A percentile compares a stretch with the other conserved stretches of the same genome.
Conservation (phyloP, 306 rosid genomes). For the Glycyrrhiza uralensis region DNA sequence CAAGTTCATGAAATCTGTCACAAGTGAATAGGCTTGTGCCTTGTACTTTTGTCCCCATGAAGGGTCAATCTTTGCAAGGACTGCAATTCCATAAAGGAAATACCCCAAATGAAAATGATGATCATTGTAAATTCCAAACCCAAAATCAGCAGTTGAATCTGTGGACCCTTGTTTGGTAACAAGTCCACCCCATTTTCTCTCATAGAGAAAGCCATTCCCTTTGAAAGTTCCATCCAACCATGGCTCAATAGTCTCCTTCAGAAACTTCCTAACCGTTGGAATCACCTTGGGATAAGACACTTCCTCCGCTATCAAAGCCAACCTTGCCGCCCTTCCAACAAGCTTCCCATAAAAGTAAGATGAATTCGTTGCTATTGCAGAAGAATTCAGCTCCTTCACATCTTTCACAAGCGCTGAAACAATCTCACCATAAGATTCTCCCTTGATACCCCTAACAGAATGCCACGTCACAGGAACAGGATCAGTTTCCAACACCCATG, state of each 20-base stretch:
- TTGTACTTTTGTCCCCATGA: constrained; percentile 73
- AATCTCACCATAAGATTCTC: constrained; percentile 49
- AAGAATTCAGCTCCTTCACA: constrained; percentile 47
- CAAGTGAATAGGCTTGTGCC: constrained; percentile 64
- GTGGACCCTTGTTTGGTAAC: constrained; percentile 63
- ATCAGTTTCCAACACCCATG: constrained; percentile 60
- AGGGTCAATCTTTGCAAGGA: constrained; percentile 76
- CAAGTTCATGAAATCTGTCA: constrained; percentile 63
- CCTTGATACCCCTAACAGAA: constrained; percentile 52
- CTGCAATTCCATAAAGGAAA: constrained; percentile 78
- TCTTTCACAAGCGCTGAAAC: constrained; percentile 62
- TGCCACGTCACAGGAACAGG: constrained; percentile 70
- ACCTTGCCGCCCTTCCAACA: constrained; percentile 80
- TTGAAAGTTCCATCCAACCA: constrained; percentile 75
- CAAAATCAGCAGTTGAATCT: constrained; percentile 74
- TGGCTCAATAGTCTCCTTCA: constrained; percentile 69
- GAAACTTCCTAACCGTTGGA: constrained; percentile 46
- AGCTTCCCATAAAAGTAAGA: constrained; percentile 76
- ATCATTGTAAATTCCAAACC: constrained; percentile 79
- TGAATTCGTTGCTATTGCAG: constrained; percentile 39
- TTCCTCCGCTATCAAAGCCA: constrained; percentile 88
- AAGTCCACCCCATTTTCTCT: constrained; percentile 77
- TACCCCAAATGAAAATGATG: constrained; percentile 90
- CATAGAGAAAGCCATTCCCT: constrained; percentile 78
- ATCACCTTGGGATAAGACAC: constrained; percentile 48